phyloP scores from a whole-genome alignment of 352 stramenopile genomes.

The Globisporangium acanthophoron region DNA sequence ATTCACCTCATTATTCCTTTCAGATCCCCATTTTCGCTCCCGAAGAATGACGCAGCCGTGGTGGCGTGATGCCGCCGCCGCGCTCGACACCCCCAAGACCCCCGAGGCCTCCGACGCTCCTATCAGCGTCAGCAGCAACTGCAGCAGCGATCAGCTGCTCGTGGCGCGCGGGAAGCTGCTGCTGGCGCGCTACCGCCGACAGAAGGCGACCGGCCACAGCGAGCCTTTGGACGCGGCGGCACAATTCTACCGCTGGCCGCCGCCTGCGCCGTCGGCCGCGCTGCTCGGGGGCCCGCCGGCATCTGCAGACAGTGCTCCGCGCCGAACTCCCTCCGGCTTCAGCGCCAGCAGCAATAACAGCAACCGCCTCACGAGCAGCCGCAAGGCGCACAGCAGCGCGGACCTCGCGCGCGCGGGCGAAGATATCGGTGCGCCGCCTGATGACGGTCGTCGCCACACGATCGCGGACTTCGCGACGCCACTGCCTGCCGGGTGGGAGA shows the following conservation, averaged over 20 bases:
- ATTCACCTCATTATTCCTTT: neutral
- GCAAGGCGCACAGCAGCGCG: too few relatives aligned
- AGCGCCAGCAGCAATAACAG: neutral
- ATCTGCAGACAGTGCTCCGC: neutral
- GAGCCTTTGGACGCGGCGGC: neutral
- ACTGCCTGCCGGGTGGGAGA: slow-evolving; percentile 71
- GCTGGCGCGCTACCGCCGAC: neutral
- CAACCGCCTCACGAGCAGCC: too few relatives aligned
- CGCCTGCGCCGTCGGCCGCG: neutral
- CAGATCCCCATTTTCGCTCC: neutral
- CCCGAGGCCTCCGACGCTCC: too few relatives aligned
- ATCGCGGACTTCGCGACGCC: slow-evolving; percentile 77
- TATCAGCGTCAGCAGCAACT: neutral
- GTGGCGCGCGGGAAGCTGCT: neutral
- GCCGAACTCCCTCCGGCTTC: too few relatives aligned
- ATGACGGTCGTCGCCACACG: slow-evolving; percentile 54
- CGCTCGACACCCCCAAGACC: neutral
- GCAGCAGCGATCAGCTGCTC: neutral
- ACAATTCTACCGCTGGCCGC: neutral
- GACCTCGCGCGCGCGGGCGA: slow-evolving; percentile 3
- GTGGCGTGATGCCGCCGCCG: neutral
- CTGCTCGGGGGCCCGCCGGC: neutral
- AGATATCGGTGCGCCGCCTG: slow-evolving; percentile 38
- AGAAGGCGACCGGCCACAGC: neutral
- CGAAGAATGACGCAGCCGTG: neutral